Evolutionary conservation across 148 eudicot genomes (phyloP).

Genomic region (Persicaria maculosa): DNA sequence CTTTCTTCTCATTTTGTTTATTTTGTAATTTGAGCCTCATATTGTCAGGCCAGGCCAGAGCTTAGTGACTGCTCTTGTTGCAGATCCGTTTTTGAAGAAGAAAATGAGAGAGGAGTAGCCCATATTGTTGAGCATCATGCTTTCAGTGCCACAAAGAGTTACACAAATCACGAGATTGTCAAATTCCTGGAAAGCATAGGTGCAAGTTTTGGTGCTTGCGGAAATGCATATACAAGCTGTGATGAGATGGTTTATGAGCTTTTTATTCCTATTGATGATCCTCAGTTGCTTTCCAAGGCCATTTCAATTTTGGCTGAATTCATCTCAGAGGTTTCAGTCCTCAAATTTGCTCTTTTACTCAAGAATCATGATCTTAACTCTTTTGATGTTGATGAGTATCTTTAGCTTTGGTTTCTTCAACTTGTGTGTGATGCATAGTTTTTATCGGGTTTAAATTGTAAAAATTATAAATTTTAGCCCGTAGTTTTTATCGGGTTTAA

Average conservation of each 20-base stretch:
- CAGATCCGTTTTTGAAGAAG: slow-evolving; percentile 84
- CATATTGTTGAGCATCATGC: slow-evolving; percentile 89
- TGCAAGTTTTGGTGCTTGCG: slow-evolving; percentile 55
- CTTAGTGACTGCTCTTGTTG: slow-evolving; percentile 12
- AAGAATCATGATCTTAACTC: not conserved
- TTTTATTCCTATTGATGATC: slow-evolving; percentile 86
- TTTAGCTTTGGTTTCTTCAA: not conserved
- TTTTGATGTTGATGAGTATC: not conserved
- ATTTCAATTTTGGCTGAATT: slow-evolving; percentile 76
- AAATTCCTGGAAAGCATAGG: slow-evolving; percentile 15
- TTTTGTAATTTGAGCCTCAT: not conserved
- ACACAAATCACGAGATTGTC: slow-evolving; percentile 30
- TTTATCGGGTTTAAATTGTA: too few species aligned
- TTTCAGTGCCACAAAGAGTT: slow-evolving; percentile 76
- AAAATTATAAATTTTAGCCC: too few species aligned
- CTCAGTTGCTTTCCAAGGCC: slow-evolving; percentile 76
- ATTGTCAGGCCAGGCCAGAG: not conserved
- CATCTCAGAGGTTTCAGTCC: slow-evolving; percentile 54
- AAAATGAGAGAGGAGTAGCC: slow-evolving; percentile 82
- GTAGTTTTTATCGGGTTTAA: too few species aligned
- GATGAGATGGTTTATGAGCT: slow-evolving; percentile 86
- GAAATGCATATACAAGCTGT: slow-evolving; percentile 74
- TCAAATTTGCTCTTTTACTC: not conserved
- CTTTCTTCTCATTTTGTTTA: not conserved
- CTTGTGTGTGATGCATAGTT: not conserved